phyloP scores from a whole-genome alignment of 164 flowering plant species.

The Piper betle region DNA sequence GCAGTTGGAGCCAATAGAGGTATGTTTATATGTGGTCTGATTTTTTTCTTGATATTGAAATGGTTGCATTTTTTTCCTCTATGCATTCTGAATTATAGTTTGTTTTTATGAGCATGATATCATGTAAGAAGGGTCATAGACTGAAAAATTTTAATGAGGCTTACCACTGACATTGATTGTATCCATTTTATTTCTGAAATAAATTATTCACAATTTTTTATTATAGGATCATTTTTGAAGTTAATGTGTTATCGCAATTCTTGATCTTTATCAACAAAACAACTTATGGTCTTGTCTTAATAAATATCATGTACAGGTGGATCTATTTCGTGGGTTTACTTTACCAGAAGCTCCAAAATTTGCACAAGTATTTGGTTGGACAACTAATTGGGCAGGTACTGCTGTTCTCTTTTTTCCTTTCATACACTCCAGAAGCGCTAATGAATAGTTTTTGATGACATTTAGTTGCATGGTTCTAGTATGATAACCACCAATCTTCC shows the following conservation, averaged over 20 bases:
- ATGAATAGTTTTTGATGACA: no score
- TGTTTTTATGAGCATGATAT: not conserved
- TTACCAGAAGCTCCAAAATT: conserved; percentile 77
- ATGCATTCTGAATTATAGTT: no score
- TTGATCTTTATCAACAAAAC: not conserved
- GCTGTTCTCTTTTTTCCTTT: conserved; percentile 6
- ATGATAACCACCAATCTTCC: not conserved
- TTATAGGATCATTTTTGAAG: not conserved
- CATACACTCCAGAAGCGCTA: not conserved
- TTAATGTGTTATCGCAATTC: not conserved
- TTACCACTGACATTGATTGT: not conserved
- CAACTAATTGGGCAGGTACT: conserved; percentile 89
- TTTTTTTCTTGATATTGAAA: not conserved
- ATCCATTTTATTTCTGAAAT: not conserved
- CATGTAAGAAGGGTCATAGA: not conserved
- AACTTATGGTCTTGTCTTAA: not conserved
- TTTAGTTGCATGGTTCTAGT: not conserved
- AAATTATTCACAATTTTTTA: no score
- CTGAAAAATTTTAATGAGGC: conserved; percentile 14
- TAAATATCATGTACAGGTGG: conserved; percentile 36
- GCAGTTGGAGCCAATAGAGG: conserved; percentile 83
- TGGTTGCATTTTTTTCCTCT: no score
- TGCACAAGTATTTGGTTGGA: conserved; percentile 88
- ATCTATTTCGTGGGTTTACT: conserved; percentile 75
- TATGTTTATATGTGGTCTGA: conserved; percentile 23